Evolutionary conservation across 2,329 filamentous ascomycete genomes (phyloP), one percentile per base, ranked within the genome.

Genomic region (Aspergillus pseudoterreus): DNA sequence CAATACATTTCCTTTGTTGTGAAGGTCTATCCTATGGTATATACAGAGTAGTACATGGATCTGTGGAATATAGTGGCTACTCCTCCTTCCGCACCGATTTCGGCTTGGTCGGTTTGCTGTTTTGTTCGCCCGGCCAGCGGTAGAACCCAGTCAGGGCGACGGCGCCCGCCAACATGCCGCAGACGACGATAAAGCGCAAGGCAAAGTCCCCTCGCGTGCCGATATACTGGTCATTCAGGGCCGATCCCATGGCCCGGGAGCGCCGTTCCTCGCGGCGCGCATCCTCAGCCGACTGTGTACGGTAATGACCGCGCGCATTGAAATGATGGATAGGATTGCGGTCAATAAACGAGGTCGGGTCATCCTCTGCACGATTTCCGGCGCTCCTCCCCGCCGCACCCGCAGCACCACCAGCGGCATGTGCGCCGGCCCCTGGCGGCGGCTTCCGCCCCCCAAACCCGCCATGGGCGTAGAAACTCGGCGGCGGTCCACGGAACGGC

Each of bases 401-500:
- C 15, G 49, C 53, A 15, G 51, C 47, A 21, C 50, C 45, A 4
- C 49, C 52, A 33, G 51, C 38, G 53, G 35, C 35, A 38, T 38
- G 35, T 4, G 35, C 14, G 15, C 35, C 35, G 14, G 50, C 44
- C 17, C 57, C 53, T 12, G 53, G 45, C 12, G 56, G 43, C 19
- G 39, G 35, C 44, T 42, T 47, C 22, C 47, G 74, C 49, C 45
- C 69, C 44, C 88, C 89, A 81, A 90, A 95, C 3, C 88, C 90
- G 4, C 90, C 91, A 55, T 81, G 85, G 15, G 86, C 81, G 71
- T 90, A 96, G 75, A 96, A 97, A 57, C 84, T 89, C 0, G 92
- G 92, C 46, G 94, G 92, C 3, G 94, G 92, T 0, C 92, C 92
- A 17, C 82, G 82, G 71, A 95, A 96, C 4, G 85, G 79, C 2